Base-by-base conservation (phyloP, 2,329 filamentous ascomycete genomes). In the Furcasterigmium sp. region DNA sequence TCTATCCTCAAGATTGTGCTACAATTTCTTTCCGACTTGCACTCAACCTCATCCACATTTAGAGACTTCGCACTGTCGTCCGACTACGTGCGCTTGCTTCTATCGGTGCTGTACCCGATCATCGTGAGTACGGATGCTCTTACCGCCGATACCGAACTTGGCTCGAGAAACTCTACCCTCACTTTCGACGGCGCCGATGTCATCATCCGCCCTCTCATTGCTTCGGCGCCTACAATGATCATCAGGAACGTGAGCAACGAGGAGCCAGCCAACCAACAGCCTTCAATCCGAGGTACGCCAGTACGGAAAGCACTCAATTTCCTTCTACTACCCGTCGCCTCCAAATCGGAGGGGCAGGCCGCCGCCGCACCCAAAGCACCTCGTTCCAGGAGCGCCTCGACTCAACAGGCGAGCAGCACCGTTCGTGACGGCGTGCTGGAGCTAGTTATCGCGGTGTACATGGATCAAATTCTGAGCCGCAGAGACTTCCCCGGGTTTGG, bases 401-500 rank as follows among this genome's bases (percentile, higher is more conserved):
- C 67, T 9, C 70, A 73, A 42, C 72, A 70, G 45, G 71, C 84
- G 10, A 82, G 82, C 26, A 84, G 87, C 55, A 75, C 80, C 1
- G 75, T 95, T 15, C 76, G 91, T 0, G 85, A 94, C 48, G 82
- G 80, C 5, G 69, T 96, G 13, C 64, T 95, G 5, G 85, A 91
- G 49, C 74, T 97, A 18, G 77, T 91, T 2, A 73, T 93, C 39
- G 78, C 77, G 17, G 81, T 96, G 0, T 95, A 95, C 56, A 76
- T 86, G 39, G 91, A 96, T 54, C 89, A 97, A 53, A 69, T 97
- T 1, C 78, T 95, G 34, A 77, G 76, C 23, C 82, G 89, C 20
- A 95, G 95, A 59, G 93, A 98, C 42, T 98, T 97, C 57, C 75
- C 84, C 3, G 91, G 93, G 0, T 86, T 98, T 42, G 83, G 85